Percentiles rank a stretch among this genome's conserved stretches.
These are phyloP conservation scores for Penicillium bialowiezense DNA, from an alignment of 495 filamentous ascomycete genomes.

Conservation along the genomic window DNA sequence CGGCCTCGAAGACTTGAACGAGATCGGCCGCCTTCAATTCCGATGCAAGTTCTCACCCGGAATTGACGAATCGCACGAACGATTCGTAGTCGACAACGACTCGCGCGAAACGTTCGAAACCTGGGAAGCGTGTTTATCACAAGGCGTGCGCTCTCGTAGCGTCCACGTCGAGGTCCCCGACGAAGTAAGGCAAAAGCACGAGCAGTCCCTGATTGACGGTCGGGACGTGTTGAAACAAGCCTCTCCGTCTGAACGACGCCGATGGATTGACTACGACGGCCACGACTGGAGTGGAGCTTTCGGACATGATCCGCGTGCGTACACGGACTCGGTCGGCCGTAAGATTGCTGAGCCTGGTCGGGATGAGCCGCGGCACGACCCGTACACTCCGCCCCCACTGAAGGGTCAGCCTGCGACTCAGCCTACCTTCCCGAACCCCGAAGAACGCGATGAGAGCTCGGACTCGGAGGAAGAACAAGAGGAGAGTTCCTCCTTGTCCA, in stretches of 20 bases:
- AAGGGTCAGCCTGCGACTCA: constrained; percentile 28
- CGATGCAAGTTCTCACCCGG: constrained; percentile 79
- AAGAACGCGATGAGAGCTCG: constrained; percentile 7
- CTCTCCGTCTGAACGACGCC: constrained; percentile 63
- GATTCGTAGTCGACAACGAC: constrained; percentile 83
- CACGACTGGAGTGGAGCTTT: constrained; percentile 91
- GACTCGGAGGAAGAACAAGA: constrained; percentile 14
- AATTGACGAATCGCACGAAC: constrained; percentile 81
- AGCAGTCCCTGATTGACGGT: constrained; percentile 70
- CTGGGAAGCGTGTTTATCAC: constrained; percentile 84
- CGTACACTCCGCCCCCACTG: constrained; percentile 45
- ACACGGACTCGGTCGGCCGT: constrained; percentile 47
- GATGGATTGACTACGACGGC: constrained; percentile 77
- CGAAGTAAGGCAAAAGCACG: constrained; percentile 67
- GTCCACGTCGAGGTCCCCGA: constrained; percentile 68
- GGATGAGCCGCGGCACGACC: constrained; percentile 58
- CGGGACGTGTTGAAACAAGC: constrained; percentile 75
- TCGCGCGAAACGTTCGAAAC: constrained; percentile 89
- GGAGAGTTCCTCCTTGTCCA: constrained; percentile 2
- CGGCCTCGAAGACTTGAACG: constrained; percentile 65
- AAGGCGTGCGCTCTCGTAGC: constrained; percentile 70
- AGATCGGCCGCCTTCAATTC: constrained; percentile 81
- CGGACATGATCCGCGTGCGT: constrained; percentile 58
- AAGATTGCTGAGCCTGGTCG: constrained; percentile 53
- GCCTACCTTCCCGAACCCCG: not conserved